Base-by-base conservation (phyloP, 1,139 yeast species). In the Yamadazyma jaroonii region DNA sequence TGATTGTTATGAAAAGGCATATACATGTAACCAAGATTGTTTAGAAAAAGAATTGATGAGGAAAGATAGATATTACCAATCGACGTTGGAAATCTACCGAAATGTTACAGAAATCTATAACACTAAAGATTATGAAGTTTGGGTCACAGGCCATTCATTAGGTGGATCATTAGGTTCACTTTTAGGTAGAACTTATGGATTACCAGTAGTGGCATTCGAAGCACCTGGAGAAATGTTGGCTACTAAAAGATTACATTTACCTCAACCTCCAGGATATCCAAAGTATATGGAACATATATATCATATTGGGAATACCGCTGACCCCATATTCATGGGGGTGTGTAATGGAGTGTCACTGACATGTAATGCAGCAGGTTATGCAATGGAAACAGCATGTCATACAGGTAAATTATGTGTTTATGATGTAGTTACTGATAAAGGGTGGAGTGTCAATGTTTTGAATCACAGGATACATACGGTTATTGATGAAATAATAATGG, bases 241-340 rank as follows among this genome's bases (percentile, higher is more conserved):
- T 1, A 75, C 92, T 0, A 74, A 72, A 48, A 72, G 99, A 48
- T 67, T 92, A 32, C 97, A 90, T 62, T 71, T 92, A 40, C 99
- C 99, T 0, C 75, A 77, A 62, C 95, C 97, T 2, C 98, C 98
- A 0, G 96, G 96, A 1, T 59, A 88, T 13, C 95, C 97, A 0
- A 64, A 71, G 12, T 77, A 82, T 53, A 67, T 77, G 60, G 97
- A 90, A 52, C 84, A 88, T 48, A 77, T 94, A 13, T 92, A 96
- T 95, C 97, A 94, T 56, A 66, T 92, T 56, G 98, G 98, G 6
- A 92, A 92, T 57, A 92, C 95, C 1, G 98, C 96, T 0, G 99
- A 92, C 57, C 99, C 99, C 1, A 86, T 92, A 5, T 92, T 73
- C 53, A 85, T 90, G 95, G 99, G 99, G 0, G 90, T 88, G 6